Conservation (phyloP, 1,284 basidiomycete species). For the Kwoniella shivajii region DNA sequence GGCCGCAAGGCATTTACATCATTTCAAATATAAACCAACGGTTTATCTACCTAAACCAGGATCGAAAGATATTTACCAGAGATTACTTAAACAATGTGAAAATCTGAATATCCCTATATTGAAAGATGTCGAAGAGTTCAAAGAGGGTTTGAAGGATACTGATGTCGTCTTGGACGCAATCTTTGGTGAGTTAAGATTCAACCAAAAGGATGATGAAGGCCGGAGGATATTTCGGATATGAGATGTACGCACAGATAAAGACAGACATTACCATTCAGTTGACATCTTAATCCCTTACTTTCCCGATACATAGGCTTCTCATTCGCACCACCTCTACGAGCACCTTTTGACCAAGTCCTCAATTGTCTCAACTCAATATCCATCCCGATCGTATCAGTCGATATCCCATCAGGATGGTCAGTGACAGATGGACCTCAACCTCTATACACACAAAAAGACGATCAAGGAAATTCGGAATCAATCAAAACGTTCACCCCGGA, state of each 20-base stretch:
- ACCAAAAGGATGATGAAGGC: not conserved
- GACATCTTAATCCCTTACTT: too few species aligned
- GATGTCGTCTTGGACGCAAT: constrained; percentile 93
- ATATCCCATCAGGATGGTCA: constrained; percentile 96
- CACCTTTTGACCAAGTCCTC: constrained; percentile 81
- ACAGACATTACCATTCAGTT: too few species aligned
- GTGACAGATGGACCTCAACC: constrained; percentile 58
- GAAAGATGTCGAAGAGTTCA: constrained; percentile 60
- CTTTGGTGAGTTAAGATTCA: constrained; percentile 62
- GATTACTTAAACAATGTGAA: constrained; percentile 80
- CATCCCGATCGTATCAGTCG: constrained; percentile 83
- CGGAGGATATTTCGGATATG: too few species aligned
- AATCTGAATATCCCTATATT: constrained; percentile 80
- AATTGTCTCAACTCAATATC: constrained; percentile 65
- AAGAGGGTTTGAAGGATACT: constrained; percentile 61
- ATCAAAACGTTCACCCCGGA: constrained; percentile 65
- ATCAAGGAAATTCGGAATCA: constrained; percentile 64
- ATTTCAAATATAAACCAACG: constrained; percentile 83
- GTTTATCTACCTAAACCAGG: constrained; percentile 89
- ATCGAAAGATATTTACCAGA: constrained; percentile 80
- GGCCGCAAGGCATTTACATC: constrained; percentile 87
- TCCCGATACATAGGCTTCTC: constrained; percentile 77
- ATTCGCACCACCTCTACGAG: constrained; percentile 82
- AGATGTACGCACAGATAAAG: too few species aligned
- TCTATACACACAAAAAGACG: constrained; percentile 51